phyloP scores from a whole-genome alignment of 805 yeast genomes.

The Ogataea parapolymorpha region DNA sequence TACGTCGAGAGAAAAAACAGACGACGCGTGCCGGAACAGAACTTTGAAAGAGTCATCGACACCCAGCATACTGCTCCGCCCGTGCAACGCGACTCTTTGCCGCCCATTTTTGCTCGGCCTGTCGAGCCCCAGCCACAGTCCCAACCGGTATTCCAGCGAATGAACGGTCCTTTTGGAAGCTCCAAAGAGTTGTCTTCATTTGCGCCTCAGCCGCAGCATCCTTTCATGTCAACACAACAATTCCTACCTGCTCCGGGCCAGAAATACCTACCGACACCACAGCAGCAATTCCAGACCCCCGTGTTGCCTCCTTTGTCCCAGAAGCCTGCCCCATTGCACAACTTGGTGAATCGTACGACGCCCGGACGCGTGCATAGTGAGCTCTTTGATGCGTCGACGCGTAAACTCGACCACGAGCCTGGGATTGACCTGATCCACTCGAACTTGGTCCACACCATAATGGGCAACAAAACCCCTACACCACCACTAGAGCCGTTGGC shows the following conservation, averaged over 20 bases:
- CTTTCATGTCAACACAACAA: background rate
- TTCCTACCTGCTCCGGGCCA: background rate
- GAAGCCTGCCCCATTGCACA: slow-evolving; percentile 13
- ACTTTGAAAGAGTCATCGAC: background rate
- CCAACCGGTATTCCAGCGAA: background rate
- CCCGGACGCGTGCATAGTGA: background rate
- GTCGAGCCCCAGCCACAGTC: slow-evolving; percentile 1
- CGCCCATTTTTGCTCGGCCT: background rate
- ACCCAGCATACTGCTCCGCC: background rate
- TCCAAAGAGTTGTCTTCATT: background rate
- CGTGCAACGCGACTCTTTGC: background rate
- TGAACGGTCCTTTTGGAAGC: background rate
- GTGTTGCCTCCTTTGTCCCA: slow-evolving; percentile 10
- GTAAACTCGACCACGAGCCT: slow-evolving; percentile 1
- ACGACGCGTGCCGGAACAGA: slow-evolving; percentile 12
- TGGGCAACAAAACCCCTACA: slow-evolving; percentile 29
- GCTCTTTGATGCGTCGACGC: background rate
- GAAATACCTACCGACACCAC: slow-evolving; percentile 5
- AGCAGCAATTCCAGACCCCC: slow-evolving; percentile 5
- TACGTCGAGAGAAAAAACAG: slow-evolving; percentile 39
- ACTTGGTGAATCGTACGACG: slow-evolving; percentile 7
- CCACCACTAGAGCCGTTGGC: slow-evolving; percentile 29
- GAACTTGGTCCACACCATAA: slow-evolving; percentile 16
- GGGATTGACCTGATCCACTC: slow-evolving; percentile 15
- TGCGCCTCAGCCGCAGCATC: background rate